Conservation (phyloP, 2,329 filamentous ascomycete species). For the Alternaria angustiovoidea region DNA sequence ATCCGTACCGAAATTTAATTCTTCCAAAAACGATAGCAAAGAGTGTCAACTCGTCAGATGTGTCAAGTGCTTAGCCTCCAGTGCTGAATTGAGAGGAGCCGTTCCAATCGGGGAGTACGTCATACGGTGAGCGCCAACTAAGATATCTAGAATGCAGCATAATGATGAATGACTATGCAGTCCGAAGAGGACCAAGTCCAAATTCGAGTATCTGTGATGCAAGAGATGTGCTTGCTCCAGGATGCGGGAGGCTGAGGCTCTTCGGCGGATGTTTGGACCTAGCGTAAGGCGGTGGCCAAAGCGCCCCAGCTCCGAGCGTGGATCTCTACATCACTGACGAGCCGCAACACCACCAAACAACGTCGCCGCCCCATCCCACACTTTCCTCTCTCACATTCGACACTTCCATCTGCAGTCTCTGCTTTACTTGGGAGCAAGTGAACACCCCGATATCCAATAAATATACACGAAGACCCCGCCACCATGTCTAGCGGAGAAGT, state of each 20-base stretch:
- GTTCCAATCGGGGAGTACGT: background rate
- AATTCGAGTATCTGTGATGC: background rate
- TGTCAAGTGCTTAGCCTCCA: too few species aligned
- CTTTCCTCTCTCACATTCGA: background rate
- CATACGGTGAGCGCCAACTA: background rate
- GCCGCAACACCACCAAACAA: slow-evolving; percentile 29
- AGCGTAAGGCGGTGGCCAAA: slow-evolving; percentile 13
- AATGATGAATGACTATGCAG: background rate
- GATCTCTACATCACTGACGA: slow-evolving; percentile 27
- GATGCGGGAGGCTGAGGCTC: slow-evolving; percentile 14
- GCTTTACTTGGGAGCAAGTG: slow-evolving; percentile 2
- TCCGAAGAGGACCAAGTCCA: too few species aligned
- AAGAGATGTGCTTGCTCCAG: background rate
- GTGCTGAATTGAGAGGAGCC: background rate
- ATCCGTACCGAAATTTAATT: too few species aligned
- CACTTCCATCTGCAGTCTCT: background rate
- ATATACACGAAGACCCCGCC: slow-evolving; percentile 33
- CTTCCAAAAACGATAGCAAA: too few species aligned
- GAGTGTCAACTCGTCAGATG: too few species aligned
- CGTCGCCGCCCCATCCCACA: slow-evolving; percentile 13
- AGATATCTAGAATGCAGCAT: too few species aligned
- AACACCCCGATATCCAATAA: background rate
- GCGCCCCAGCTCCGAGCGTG: slow-evolving; percentile 17
- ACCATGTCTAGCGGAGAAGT: slow-evolving; percentile 80
- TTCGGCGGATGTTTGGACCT: slow-evolving; percentile 24